Evolutionary conservation across 805 yeast genomes (phyloP).

Genomic region (Isabelozyma gotoi): DNA sequence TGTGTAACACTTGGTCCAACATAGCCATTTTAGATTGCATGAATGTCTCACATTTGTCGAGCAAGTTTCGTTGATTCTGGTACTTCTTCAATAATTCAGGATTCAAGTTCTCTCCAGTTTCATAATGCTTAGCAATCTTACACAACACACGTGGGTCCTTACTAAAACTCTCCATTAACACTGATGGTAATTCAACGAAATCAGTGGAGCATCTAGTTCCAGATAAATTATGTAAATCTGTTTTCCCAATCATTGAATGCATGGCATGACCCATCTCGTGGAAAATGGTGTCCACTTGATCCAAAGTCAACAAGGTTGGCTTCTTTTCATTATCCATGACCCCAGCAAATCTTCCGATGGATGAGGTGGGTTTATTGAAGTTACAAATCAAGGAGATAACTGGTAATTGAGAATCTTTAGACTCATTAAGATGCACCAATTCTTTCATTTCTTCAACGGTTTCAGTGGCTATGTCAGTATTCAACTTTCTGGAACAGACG

Average conservation of each 20-base stretch:
- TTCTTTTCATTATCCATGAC: constrained; percentile 10
- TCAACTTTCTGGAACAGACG: constrained; percentile 84
- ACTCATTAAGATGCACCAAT: constrained; percentile 38
- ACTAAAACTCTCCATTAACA: constrained; percentile 93
- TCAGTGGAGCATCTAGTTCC: constrained; percentile 97
- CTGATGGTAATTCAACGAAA: constrained; percentile 94
- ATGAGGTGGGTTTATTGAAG: constrained; percentile 46
- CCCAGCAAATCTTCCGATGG: constrained; percentile 29
- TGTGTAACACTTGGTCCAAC: constrained; percentile 79
- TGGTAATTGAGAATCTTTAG: constrained; percentile 72
- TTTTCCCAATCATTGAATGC: constrained; percentile 95
- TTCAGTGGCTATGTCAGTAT: constrained; percentile 43
- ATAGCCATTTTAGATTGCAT: constrained; percentile 89
- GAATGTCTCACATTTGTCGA: constrained; percentile 72
- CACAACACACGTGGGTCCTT: constrained; percentile 73
- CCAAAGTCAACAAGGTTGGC: constrained; percentile 62
- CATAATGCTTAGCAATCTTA: constrained; percentile 69
- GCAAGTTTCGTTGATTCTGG: constrained; percentile 49
- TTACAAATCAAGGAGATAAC: constrained; percentile 88
- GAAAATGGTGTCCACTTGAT: constrained; percentile 89
- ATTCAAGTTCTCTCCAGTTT: constrained; percentile 64
- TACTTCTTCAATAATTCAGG: constrained; percentile 47
- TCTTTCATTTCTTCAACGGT: constrained; percentile 16
- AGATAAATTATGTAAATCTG: constrained; percentile 83
- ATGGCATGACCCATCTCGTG: constrained; percentile 99